Base-by-base conservation (phyloP, 805 yeast species). In the Candida taoyuanica region DNA sequence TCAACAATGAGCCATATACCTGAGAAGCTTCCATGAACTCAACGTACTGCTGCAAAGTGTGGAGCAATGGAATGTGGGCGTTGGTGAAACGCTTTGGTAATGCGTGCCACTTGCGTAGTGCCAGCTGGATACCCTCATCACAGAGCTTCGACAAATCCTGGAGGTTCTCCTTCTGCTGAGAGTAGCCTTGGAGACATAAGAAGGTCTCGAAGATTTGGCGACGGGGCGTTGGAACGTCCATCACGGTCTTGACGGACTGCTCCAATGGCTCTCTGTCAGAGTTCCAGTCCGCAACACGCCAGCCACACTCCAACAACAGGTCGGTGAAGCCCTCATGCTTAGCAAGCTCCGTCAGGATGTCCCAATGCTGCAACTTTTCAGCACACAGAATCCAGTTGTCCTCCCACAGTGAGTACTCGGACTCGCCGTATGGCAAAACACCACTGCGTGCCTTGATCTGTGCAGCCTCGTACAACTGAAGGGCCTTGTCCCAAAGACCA, bases 221-320 rank as follows among this genome's bases (percentile, higher is more conserved):
- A 49, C 99, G 74, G 2, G 98, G 98, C 0, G 98, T 94, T 4
- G 98, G 98, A 18, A 89, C 96, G 62, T 93, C 98, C 96, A 93
- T 88, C 5, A 93, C 95, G 30, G 94, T 85, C 60, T 88, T 86
- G 18, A 93, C 95, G 1, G 95, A 83, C 54, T 86, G 96, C 55
- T 89, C 97, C 27, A 93, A 67, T 0, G 98, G 93, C 48, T 91
- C 98, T 47, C 89, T 74, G 54, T 94, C 98, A 7, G 94, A 81
- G 43, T 81, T 82, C 98, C 98, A 93, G 55, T 93, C 98, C 7
- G 98, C 97, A 28, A 93, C 95, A 55, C 99, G 73, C 99, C 99
- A 93, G 27, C 98, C 98, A 71, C 98, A 94, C 60, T 93, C 99
- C n/a, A 93, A 68, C 18, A 94, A 65, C 47, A 93, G 68, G 55